Percentiles rank a stretch among this genome's conserved stretches.
Evolutionary conservation across 2,329 filamentous ascomycete genomes (phyloP).

Genomic region (Neonectria ditissima): DNA sequence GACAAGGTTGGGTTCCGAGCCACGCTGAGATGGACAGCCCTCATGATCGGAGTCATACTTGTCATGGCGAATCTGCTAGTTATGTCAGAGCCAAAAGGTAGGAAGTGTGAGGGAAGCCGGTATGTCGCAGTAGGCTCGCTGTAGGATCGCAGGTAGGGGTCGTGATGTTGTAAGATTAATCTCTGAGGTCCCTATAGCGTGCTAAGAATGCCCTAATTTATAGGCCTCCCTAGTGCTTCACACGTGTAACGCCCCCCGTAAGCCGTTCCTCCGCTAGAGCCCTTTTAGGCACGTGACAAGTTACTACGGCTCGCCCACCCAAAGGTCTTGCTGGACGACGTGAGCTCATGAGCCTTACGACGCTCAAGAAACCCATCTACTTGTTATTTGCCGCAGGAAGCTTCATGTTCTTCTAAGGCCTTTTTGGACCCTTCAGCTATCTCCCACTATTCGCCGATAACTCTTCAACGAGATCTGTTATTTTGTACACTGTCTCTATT

Average conservation of each 20-base stretch:
- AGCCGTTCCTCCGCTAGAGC: no score
- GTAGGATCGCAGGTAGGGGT: no score
- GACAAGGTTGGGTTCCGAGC: neutral
- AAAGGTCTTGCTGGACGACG: neutral
- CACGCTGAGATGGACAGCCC: neutral
- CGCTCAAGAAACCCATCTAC: neutral
- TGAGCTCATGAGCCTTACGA: neutral
- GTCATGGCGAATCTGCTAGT: neutral
- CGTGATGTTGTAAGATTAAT: no score
- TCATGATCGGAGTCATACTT: neutral
- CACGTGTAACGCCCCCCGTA: no score
- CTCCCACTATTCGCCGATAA: neutral
- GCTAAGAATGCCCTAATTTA: no score
- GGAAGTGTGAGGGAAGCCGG: no score
- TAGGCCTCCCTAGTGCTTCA: no score
- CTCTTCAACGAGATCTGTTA: neutral
- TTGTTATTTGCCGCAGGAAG: neutral
- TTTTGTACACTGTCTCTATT: neutral
- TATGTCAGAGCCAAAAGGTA: no score
- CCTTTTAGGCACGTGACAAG: no score
- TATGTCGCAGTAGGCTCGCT: no score
- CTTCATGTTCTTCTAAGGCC: neutral
- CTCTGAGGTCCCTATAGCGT: no score
- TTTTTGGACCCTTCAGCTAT: neutral
- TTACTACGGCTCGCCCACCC: neutral